A percentile compares a stretch with the other conserved stretches of the same genome.
Evolutionary conservation across 495 filamentous ascomycete species (phyloP).

Genomic region (Talaromyces ruber): DNA sequence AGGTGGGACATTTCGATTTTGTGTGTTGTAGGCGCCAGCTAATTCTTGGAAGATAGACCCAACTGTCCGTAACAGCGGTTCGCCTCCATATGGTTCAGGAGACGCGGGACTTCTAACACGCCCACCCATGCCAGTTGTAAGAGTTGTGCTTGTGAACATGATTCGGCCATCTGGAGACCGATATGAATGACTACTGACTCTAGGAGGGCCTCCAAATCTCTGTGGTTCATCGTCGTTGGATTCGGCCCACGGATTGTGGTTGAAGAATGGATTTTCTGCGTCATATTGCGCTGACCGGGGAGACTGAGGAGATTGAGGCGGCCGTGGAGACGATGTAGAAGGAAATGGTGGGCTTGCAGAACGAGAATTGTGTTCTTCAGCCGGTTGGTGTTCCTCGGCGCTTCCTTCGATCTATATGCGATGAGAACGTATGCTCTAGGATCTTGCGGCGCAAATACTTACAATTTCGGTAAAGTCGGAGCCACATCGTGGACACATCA

Average conservation of each 20-base stretch:
- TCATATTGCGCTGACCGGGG: neutral
- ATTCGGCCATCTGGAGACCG: conserved; percentile 38
- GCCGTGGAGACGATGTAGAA: neutral
- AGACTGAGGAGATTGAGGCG: neutral
- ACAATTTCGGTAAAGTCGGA: conserved; percentile 81
- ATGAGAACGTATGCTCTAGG: conserved; percentile 31
- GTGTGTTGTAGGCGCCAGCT: conserved; percentile 16
- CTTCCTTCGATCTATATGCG: conserved; percentile 12
- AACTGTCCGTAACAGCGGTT: conserved; percentile 23
- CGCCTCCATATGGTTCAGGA: neutral
- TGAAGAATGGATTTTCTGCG: conserved; percentile 17
- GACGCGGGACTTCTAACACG: conserved; percentile 7
- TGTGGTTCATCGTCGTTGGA: conserved; percentile 35
- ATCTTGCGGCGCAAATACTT: conserved; percentile 7
- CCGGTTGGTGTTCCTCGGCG: conserved; percentile 7
- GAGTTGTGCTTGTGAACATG: conserved; percentile 27
- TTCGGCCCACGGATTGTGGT: conserved; percentile 31
- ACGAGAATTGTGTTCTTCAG: neutral
- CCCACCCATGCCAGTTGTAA: conserved; percentile 16
- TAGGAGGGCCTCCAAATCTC: conserved; percentile 38
- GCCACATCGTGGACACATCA: conserved; percentile 68
- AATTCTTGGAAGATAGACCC: conserved; percentile 24
- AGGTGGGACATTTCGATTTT: neutral
- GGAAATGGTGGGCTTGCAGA: neutral
- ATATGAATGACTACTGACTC: conserved; percentile 35